Conservation (phyloP, 371 early-diverging fungal genomes). For the Apophysomyces trapeziformis region DNA sequence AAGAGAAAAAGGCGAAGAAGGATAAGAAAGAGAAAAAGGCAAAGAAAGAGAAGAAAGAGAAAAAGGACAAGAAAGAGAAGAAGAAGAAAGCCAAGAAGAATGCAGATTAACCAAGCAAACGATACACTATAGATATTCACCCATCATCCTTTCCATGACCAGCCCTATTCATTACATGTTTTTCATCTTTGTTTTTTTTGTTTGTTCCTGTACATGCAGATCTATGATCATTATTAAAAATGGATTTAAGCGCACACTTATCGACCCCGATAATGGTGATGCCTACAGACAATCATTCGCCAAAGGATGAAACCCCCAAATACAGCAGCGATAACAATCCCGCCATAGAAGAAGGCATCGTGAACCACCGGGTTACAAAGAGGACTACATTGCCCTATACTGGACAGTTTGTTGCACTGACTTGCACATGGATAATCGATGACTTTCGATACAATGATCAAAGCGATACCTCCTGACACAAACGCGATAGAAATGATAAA, state of each 20-base stretch:
- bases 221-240: not conserved
- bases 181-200: not conserved
- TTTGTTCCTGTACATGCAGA: not conserved
- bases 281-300: conserved; percentile 17
- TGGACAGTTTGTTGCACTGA: conserved; percentile 16
- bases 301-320: conserved; percentile 25
- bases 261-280: not conserved
- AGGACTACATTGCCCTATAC: not conserved
- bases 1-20: conserved; percentile 37
- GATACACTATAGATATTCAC: not conserved
- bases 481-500: conserved; percentile 23
- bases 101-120: not conserved
- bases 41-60: conserved; percentile 20
- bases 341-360: conserved; percentile 38
- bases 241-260: not conserved
- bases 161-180: not conserved
- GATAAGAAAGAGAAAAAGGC: conserved; percentile 19
- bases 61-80: conserved; percentile 14
- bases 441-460: conserved; percentile 28
- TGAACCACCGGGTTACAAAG: conserved; percentile 27
- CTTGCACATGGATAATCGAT: conserved; percentile 20
- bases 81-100: not conserved
- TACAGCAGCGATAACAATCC: conserved; percentile 32
- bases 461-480: conserved; percentile 24
- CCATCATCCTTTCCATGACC: not conserved